Conservation (phyloP, 2,329 filamentous ascomycete genomes). For the Ophidiomyces ophidiicola region DNA sequence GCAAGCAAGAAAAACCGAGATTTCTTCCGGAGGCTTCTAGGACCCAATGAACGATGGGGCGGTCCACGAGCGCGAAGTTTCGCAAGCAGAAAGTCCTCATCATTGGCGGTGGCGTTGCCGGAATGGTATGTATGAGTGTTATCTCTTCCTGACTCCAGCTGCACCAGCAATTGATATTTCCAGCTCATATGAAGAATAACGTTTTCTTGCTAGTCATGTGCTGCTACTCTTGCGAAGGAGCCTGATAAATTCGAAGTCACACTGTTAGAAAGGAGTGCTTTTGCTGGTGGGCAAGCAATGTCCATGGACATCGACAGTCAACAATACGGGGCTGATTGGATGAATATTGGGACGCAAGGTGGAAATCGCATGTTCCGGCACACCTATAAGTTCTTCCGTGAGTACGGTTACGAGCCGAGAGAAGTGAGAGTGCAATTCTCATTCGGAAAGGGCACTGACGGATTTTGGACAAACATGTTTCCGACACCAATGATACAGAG, state of each 20-base stretch:
- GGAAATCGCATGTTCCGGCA: conserved; percentile 51
- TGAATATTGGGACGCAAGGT: conserved; percentile 52
- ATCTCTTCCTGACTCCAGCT: background rate
- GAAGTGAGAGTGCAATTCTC: conserved; percentile 48
- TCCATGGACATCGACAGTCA: conserved; percentile 45
- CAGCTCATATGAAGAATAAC: no score
- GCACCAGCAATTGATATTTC: conserved; percentile 4
- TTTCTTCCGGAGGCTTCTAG: no score
- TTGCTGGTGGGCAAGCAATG: conserved; percentile 50
- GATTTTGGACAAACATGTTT: conserved; percentile 52
- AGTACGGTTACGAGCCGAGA: conserved; percentile 45
- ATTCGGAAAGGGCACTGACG: conserved; percentile 45
- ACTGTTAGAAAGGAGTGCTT: conserved; percentile 46
- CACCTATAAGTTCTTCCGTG: conserved; percentile 49
- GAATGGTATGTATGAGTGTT: conserved; percentile 36
- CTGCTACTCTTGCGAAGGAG: conserved; percentile 53
- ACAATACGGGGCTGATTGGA: conserved; percentile 46
- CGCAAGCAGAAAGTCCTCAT: conserved; percentile 43
- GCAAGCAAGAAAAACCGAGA: no score
- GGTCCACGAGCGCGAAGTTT: background rate
- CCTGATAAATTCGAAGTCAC: conserved; percentile 54
- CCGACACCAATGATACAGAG: conserved; percentile 44
- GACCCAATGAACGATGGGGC: background rate
- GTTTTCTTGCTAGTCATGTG: conserved; percentile 42
- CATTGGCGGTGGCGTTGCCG: conserved; percentile 51